Percentiles rank a stretch among this genome's conserved stretches.
These are phyloP conservation scores for Lachancea mirantina DNA, from an alignment of 805 yeast species.

Conservation along the genomic window DNA sequence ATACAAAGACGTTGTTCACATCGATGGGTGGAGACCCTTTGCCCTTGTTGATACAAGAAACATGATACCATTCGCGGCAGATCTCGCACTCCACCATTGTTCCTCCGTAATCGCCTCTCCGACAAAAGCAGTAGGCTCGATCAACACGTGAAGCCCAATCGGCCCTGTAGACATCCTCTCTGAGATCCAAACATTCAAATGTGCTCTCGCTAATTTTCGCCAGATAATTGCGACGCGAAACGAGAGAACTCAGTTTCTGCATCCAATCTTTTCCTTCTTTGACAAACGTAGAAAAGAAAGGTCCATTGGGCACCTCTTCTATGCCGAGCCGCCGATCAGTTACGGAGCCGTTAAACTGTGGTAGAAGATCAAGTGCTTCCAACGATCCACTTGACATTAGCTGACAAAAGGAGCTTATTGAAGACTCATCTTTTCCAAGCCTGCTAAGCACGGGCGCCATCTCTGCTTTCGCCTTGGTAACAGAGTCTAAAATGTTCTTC, in stretches of 20 bases:
- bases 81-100: conserved; percentile 64
- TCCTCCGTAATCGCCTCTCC: conserved; percentile 47
- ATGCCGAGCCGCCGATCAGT: conserved; percentile 30
- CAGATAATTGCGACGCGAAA: conserved; percentile 4
- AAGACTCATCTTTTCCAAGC: conserved; percentile 12
- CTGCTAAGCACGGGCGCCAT: conserved; percentile 13
- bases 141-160: no score
- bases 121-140: conserved; percentile 65
- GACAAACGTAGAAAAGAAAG: conserved; percentile 13
- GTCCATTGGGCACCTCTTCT: conserved; percentile 21
- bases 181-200: conserved; percentile 28
- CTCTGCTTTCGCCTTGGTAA: conserved; percentile 10
- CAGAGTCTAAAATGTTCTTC: conserved; percentile 9
- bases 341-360: conserved; percentile 25
- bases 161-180: conserved; percentile 26
- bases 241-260: conserved; percentile 5
- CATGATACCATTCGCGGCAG: conserved; percentile 70
- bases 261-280: conserved; percentile 8
- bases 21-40: conserved; percentile 26
- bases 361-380: conserved; percentile 7
- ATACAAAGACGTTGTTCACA: conserved; percentile 38
- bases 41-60: conserved; percentile 44
- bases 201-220: conserved; percentile 2
- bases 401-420: conserved; percentile 6
- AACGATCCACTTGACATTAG: conserved; percentile 1